Conservation (phyloP, 306 rosid species). For the Lagenaria siceraria region DNA sequence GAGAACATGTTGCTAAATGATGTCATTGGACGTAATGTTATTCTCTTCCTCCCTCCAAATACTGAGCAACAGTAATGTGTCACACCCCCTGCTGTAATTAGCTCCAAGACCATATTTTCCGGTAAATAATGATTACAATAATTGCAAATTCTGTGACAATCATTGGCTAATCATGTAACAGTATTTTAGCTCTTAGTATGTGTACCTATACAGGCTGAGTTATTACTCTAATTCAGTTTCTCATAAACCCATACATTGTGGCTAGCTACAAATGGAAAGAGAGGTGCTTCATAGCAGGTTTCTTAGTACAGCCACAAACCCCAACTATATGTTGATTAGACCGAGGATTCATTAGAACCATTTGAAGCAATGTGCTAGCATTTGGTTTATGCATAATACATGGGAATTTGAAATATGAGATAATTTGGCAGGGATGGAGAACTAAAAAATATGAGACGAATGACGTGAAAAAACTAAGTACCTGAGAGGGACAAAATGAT, state of each 20-base stretch:
- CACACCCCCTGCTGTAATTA: neutral
- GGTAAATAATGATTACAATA: neutral
- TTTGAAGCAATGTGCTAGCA: neutral
- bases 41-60: neutral
- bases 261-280: neutral
- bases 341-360: neutral
- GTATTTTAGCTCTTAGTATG: neutral
- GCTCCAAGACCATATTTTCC: neutral
- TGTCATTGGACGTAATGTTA: neutral
- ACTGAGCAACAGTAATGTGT: neutral
- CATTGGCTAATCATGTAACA: neutral
- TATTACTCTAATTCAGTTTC: neutral
- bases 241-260: neutral
- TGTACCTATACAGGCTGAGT: neutral
- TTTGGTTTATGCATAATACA: neutral
- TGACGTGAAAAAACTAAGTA: slow-evolving; percentile 11
- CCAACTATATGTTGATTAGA: neutral
- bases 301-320: neutral
- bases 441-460: neutral
- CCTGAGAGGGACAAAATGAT: slow-evolving; percentile 62
- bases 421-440: neutral
- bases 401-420: neutral
- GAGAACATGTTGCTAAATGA: neutral
- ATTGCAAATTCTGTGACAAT: neutral
- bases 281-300: neutral